Conservation (phyloP, 2,329 filamentous ascomycete genomes). For the Botrytis medusae region DNA sequence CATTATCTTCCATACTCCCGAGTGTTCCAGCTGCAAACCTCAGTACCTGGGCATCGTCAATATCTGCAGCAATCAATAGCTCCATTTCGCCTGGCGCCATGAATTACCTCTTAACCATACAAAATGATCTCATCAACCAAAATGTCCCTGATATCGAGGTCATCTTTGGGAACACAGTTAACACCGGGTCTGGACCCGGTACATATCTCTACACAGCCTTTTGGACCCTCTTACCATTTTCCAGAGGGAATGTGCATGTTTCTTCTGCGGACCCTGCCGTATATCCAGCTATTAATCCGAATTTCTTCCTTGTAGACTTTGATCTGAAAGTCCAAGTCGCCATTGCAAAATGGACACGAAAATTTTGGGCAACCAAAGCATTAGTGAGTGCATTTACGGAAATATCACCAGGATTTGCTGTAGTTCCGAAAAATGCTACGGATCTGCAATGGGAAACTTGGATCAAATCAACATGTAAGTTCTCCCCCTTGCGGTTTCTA, state of each 20-base stretch:
- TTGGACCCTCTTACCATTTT: conserved; percentile 45
- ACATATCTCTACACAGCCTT: conserved; percentile 42
- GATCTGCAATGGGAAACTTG: conserved; percentile 24
- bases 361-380: conserved; percentile 23
- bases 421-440: conserved; percentile 23
- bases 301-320: conserved; percentile 46
- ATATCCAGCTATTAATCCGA: conserved; percentile 45
- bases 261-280: conserved; percentile 40
- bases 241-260: conserved; percentile 47
- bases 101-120: conserved; percentile 46
- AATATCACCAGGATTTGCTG: conserved; percentile 20
- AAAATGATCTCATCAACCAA: conserved; percentile 50
- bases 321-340: conserved; percentile 41
- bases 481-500: not conserved
- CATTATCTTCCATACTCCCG: conserved; percentile 29
- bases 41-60: conserved; percentile 6
- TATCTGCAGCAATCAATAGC: conserved; percentile 32
- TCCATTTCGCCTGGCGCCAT: conserved; percentile 37
- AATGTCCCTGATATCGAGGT: conserved; percentile 50
- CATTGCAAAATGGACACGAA: conserved; percentile 25
- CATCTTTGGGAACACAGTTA: conserved; percentile 38
- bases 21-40: conserved; percentile 15
- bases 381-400: conserved; percentile 16
- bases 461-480: conserved; percentile 24
- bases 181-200: conserved; percentile 24